Evolutionary conservation across 2,329 filamentous ascomycete species (phyloP).

Genomic region (Paraconiothyrium sp.): DNA sequence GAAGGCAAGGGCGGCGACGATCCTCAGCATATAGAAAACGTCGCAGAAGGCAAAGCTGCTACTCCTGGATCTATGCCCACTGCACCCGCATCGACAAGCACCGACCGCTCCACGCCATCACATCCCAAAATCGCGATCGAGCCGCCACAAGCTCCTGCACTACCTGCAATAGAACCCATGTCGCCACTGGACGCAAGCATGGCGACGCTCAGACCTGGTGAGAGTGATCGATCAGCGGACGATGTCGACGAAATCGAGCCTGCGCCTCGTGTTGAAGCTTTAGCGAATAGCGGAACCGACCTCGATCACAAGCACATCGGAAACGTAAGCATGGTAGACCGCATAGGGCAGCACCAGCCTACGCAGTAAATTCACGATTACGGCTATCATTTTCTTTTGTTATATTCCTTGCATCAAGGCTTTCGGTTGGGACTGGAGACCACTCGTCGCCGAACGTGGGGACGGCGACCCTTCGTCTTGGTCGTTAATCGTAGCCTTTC

Average conservation of each 20-base stretch:
- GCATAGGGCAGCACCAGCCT: slow-evolving; percentile 35
- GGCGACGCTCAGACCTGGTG: slow-evolving; percentile 38
- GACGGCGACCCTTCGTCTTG: background rate
- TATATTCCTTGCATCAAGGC: slow-evolving; percentile 15
- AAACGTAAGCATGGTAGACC: slow-evolving; percentile 42
- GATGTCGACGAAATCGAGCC: slow-evolving; percentile 39
- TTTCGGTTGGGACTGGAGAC: background rate
- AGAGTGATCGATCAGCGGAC: slow-evolving; percentile 21
- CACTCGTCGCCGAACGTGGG: slow-evolving; percentile 5
- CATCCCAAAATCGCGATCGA: slow-evolving; percentile 26
- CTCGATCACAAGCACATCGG: slow-evolving; percentile 48
- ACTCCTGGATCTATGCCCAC: slow-evolving; percentile 1
- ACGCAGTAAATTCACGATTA: slow-evolving; percentile 37
- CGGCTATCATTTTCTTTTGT: background rate
- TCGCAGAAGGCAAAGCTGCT: slow-evolving; percentile 23
- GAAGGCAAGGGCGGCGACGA: slow-evolving; percentile 56
- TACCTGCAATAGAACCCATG: slow-evolving; percentile 19
- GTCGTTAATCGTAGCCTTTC: background rate
- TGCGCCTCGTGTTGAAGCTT: slow-evolving; percentile 34
- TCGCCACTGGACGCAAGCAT: slow-evolving; percentile 39
- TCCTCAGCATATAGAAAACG: slow-evolving; percentile 54
- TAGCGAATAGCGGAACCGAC: slow-evolving; percentile 28
- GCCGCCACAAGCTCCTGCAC: slow-evolving; percentile 16
- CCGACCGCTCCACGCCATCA: slow-evolving; percentile 21
- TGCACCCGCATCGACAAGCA: slow-evolving; percentile 30